These are phyloP conservation scores for Phytophthora colocasiae DNA, from an alignment of 352 stramenopile species.

Conservation along the genomic window DNA sequence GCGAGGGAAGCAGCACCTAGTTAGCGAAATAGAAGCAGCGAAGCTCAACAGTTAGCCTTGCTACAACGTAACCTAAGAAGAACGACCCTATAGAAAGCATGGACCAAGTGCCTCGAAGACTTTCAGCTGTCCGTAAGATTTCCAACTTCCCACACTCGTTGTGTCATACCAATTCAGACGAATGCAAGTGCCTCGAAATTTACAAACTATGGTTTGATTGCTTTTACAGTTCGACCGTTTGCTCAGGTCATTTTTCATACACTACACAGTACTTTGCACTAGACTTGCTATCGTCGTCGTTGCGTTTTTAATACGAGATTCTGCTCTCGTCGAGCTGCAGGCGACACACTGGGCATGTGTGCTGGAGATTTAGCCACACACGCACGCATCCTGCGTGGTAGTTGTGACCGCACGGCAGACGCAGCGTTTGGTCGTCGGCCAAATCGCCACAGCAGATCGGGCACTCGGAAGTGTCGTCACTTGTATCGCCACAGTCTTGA, in stretches of 20 bases:
- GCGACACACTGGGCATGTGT: slow-evolving; percentile 77
- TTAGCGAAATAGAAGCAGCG: slow-evolving; percentile 51
- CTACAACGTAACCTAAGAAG: slow-evolving; percentile 50
- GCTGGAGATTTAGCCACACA: slow-evolving; percentile 75
- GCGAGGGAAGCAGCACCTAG: slow-evolving; percentile 40
- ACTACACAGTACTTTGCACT: no score
- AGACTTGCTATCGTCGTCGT: no score
- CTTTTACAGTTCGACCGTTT: slow-evolving; percentile 11
- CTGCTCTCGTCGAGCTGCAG: slow-evolving; percentile 24
- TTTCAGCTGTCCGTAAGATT: slow-evolving; percentile 5
- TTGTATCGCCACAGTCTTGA: slow-evolving; percentile 24
- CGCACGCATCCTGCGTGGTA: slow-evolving; percentile 74
- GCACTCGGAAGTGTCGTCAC: slow-evolving; percentile 61
- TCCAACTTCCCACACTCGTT: not conserved
- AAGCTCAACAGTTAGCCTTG: slow-evolving; percentile 26
- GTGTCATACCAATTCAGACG: not conserved
- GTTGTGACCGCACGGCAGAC: slow-evolving; percentile 66
- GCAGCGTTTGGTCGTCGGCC: slow-evolving; percentile 48
- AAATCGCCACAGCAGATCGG: slow-evolving; percentile 71
- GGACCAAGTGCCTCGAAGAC: slow-evolving; percentile 18
- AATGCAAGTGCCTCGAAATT: not conserved
- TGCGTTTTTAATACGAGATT: slow-evolving; percentile 14
- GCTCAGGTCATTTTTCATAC: slow-evolving; percentile 16
- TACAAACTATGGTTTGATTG: slow-evolving; percentile 14
- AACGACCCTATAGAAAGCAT: slow-evolving; percentile 43